phyloP scores from a whole-genome alignment of 768 basidiomycete genomes.

The Psilocybe tampanensis region DNA sequence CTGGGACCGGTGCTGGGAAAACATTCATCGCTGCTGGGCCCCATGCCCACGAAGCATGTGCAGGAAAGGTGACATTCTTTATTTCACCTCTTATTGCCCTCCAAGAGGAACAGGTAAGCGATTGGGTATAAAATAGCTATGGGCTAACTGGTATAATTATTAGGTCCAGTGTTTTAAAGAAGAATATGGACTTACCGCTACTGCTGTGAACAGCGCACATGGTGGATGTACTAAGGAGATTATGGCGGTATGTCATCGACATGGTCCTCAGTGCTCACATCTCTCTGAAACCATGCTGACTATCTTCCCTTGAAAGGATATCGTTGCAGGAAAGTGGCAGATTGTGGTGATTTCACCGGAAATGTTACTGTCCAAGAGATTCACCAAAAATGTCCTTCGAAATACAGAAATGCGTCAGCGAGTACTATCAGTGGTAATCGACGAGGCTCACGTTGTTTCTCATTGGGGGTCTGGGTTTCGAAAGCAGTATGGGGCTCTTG shows the following conservation, averaged over 20 bases:
- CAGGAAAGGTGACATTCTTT: conserved; percentile 35
- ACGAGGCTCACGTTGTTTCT: conserved; percentile 39
- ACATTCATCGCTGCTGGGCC: conserved; percentile 42
- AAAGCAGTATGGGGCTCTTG: conserved; percentile 31
- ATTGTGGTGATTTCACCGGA: conserved; percentile 38
- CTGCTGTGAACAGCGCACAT: conserved; percentile 32
- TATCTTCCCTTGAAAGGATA: conserved; percentile 18
- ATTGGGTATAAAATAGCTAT: not conserved
- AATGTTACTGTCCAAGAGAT: conserved; percentile 29
- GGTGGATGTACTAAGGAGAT: conserved; percentile 28
- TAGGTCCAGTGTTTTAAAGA: conserved; percentile 31
- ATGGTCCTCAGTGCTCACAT: not conserved
- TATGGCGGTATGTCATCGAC: conserved; percentile 28
- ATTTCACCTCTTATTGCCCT: conserved; percentile 41
- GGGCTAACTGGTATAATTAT: not conserved
- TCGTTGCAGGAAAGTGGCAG: conserved; percentile 25
- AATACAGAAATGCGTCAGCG: conserved; percentile 20
- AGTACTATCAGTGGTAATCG: conserved; percentile 30
- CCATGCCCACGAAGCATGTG: conserved; percentile 25
- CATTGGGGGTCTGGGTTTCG: conserved; percentile 38
- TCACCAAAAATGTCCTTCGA: conserved; percentile 27
- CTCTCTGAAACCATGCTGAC: conserved; percentile 28
- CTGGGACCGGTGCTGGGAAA: conserved; percentile 40
- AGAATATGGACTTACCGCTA: conserved; percentile 31
- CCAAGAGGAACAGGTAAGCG: conserved; percentile 31